phyloP scores from a whole-genome alignment of 2,329 filamentous ascomycete species.

The Cladorrhinum sp. region DNA sequence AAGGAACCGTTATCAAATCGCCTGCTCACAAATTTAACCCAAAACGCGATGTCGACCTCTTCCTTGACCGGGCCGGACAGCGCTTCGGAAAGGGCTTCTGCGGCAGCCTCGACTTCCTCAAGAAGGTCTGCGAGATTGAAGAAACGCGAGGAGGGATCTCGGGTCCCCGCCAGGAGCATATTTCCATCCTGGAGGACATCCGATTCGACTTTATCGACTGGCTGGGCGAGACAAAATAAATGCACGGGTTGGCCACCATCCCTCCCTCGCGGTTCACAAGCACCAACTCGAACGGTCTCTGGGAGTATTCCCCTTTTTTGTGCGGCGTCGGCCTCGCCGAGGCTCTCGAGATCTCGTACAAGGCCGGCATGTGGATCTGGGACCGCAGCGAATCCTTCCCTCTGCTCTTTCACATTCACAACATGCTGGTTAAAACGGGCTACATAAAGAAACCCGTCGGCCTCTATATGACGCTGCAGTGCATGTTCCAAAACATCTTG shows the following conservation, averaged over 20 bases:
- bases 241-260: constrained; percentile 34
- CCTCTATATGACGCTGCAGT: constrained; percentile 32
- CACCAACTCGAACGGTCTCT: constrained; percentile 43
- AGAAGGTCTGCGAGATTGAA: constrained; percentile 32
- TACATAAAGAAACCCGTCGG: constrained; percentile 36
- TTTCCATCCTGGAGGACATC: constrained; percentile 23
- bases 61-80: constrained; percentile 39
- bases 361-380: constrained; percentile 36
- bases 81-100: constrained; percentile 32
- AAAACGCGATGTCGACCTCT: constrained; percentile 41
- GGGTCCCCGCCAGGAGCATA: background rate
- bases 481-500: constrained; percentile 28
- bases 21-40: constrained; percentile 38
- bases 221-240: constrained; percentile 39
- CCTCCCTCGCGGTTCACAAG: constrained; percentile 42
- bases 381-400: constrained; percentile 36
- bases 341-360: constrained; percentile 40
- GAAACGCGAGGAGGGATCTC: constrained; percentile 14
- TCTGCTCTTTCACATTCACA: constrained; percentile 45
- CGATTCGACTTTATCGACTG: constrained; percentile 35
- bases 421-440: constrained; percentile 44
- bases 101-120: constrained; percentile 30
- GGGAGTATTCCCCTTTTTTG: constrained; percentile 47
- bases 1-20: constrained; percentile 35
- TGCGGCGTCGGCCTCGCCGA: constrained; percentile 46